Percentiles rank a stretch among this genome's conserved stretches.
Conservation (phyloP, 345 rosid genomes). For the Turnera subulata region DNA sequence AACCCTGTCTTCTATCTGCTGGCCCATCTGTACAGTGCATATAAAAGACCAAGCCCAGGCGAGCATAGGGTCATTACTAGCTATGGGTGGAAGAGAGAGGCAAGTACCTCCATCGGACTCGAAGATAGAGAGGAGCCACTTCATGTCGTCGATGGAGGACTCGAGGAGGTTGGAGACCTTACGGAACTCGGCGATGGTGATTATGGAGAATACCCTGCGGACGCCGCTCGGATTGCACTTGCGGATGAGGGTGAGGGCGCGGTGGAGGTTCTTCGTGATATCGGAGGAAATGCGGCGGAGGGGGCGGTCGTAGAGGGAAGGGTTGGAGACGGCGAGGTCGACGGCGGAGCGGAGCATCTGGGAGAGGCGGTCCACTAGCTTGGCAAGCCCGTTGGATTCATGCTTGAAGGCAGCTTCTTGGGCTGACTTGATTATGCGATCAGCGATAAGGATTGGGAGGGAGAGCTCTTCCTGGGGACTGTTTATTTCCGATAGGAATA, state of each 20-base stretch:
- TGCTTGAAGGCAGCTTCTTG: conserved; percentile 36
- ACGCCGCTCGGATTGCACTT: conserved; percentile 46
- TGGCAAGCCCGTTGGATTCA: conserved; percentile 43
- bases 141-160: conserved; percentile 56
- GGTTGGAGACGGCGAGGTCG: conserved; percentile 33
- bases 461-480: conserved; percentile 38
- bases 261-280: conserved; percentile 52
- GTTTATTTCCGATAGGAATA: too few species aligned
- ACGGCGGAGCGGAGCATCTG: conserved; percentile 52
- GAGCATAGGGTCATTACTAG: conserved; percentile 61
- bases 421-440: conserved; percentile 40
- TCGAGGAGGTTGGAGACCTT: conserved; percentile 44
- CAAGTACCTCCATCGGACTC: conserved; percentile 35
- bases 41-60: conserved; percentile 65
- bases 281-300: conserved; percentile 48
- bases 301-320: conserved; percentile 53
- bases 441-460: conserved; percentile 37
- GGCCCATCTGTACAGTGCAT: conserved; percentile 48
- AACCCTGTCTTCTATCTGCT: conserved; percentile 29
- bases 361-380: conserved; percentile 43
- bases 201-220: conserved; percentile 56
- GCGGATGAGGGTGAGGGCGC: conserved; percentile 48
- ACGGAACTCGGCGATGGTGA: conserved; percentile 48
- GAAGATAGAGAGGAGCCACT: conserved; percentile 47
- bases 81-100: conserved; percentile 56